Percentiles rank a stretch among this genome's conserved stretches.
Conservation (phyloP, 192 early-diverging fungal genomes). For the Blastocladiella britannica region DNA sequence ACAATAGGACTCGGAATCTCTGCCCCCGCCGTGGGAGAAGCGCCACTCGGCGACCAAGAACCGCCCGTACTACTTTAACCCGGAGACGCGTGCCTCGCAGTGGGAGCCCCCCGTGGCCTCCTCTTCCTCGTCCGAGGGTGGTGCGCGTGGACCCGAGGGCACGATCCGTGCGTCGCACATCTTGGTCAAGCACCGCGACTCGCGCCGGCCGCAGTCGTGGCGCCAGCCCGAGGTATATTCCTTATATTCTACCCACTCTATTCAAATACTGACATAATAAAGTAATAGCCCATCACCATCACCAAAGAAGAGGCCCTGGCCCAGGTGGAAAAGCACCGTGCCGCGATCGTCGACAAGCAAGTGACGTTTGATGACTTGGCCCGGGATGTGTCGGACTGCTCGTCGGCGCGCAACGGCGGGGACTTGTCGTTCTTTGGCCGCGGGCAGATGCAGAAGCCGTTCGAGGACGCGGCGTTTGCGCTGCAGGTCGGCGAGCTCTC, state of each 20-base stretch:
- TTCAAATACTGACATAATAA: not conserved
- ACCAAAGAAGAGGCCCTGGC: slow-evolving; percentile 73
- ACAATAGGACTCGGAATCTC: no score
- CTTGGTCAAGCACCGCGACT: slow-evolving; percentile 70
- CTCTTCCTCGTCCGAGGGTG: slow-evolving; percentile 1
- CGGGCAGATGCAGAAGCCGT: slow-evolving; percentile 78
- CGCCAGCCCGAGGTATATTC: slow-evolving; percentile 32
- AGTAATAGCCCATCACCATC: slow-evolving; percentile 59
- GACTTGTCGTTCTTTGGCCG: slow-evolving; percentile 72
- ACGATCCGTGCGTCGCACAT: slow-evolving; percentile 69
- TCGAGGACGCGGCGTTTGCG: slow-evolving; percentile 72
- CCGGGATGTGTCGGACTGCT: slow-evolving; percentile 63
- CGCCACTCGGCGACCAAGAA: not conserved
- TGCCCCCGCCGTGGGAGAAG: not conserved
- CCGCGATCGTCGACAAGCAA: slow-evolving; percentile 38
- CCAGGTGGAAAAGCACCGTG: slow-evolving; percentile 40
- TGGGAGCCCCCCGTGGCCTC: slow-evolving; percentile 5
- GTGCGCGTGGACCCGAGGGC: no score
- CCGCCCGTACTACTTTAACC: slow-evolving; percentile 2
- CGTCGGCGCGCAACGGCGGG: slow-evolving; percentile 67
- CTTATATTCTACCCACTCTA: not conserved
- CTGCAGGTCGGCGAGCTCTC: slow-evolving; percentile 67
- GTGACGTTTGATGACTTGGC: slow-evolving; percentile 52
- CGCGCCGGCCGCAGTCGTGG: slow-evolving; percentile 77
- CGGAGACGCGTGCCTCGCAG: slow-evolving; percentile 12